A percentile compares a stretch with the other conserved stretches of the same genome.
These are phyloP conservation scores for Glycine latifolia DNA, from an alignment of 306 rosid genomes.

Conservation along the genomic window DNA sequence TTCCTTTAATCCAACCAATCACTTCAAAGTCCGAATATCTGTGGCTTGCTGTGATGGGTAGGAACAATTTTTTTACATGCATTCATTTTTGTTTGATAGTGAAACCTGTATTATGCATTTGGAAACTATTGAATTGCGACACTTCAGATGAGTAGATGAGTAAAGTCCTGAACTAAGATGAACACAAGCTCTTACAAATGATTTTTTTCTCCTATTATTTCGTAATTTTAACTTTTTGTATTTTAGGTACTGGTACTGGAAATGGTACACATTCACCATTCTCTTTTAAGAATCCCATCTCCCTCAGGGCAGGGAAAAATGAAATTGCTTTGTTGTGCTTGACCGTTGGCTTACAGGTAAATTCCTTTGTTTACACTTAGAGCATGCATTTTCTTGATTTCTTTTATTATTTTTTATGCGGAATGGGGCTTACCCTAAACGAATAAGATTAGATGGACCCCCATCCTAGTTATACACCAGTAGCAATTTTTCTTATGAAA, in stretches of 20 bases:
- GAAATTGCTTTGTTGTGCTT: slow-evolving; percentile 83
- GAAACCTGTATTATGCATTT: neutral
- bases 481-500: slow-evolving; percentile 15
- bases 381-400: slow-evolving; percentile 17
- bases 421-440: neutral
- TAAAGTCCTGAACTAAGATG: slow-evolving; percentile 1
- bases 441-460: neutral
- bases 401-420: neutral
- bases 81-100: slow-evolving; percentile 1
- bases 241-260: slow-evolving; percentile 84
- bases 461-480: neutral
- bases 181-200: slow-evolving; percentile 18
- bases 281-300: slow-evolving; percentile 62
- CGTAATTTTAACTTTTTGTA: slow-evolving; percentile 14
- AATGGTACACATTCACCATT: slow-evolving; percentile 81
- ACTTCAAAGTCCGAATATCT: neutral
- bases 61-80: neutral
- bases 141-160: neutral
- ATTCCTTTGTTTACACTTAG: slow-evolving; percentile 39
- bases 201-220: neutral
- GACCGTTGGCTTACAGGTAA: slow-evolving; percentile 90
- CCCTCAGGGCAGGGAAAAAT: slow-evolving; percentile 84
- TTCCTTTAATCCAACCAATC: neutral
- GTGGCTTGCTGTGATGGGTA: neutral
- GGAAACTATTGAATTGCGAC: slow-evolving; percentile 26